phyloP scores from a whole-genome alignment of 140 eudicot genomes.

The Flaveria floridana region DNA sequence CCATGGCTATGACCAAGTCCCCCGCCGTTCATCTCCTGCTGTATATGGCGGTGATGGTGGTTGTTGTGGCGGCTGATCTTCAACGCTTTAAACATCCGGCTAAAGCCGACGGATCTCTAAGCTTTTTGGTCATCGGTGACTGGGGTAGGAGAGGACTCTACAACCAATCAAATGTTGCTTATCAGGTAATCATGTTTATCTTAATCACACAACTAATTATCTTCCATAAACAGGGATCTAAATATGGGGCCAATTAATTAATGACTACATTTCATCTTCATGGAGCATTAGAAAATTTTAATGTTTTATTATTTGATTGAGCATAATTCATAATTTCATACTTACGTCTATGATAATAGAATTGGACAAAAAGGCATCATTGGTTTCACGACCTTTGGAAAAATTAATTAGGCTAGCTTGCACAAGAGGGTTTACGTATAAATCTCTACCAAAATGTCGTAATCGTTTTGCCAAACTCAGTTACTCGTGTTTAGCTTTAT shows the following conservation, averaged over 20 bases:
- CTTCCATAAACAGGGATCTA: background rate
- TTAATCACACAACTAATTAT: background rate
- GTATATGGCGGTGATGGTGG: background rate
- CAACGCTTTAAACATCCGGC: constrained; percentile 30
- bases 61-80: constrained; percentile 34
- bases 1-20: constrained; percentile 26
- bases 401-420: background rate
- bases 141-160: constrained; percentile 66
- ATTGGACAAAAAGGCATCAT: background rate
- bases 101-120: constrained; percentile 39
- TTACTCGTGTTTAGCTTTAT: background rate
- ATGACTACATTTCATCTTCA: background rate
- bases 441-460: constrained; percentile 14
- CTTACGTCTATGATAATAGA: background rate
- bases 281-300: background rate
- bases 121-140: constrained; percentile 51
- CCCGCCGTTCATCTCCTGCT: constrained; percentile 18
- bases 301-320: background rate
- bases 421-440: constrained; percentile 20
- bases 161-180: constrained; percentile 58
- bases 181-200: constrained; percentile 30
- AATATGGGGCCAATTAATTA: too few relatives aligned
- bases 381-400: background rate
- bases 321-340: background rate
- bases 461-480: constrained; percentile 10